A percentile compares a stretch with the other conserved stretches of the same genome.
Conservation (phyloP, 805 yeast genomes). For the Candida khao-thaluensis region DNA sequence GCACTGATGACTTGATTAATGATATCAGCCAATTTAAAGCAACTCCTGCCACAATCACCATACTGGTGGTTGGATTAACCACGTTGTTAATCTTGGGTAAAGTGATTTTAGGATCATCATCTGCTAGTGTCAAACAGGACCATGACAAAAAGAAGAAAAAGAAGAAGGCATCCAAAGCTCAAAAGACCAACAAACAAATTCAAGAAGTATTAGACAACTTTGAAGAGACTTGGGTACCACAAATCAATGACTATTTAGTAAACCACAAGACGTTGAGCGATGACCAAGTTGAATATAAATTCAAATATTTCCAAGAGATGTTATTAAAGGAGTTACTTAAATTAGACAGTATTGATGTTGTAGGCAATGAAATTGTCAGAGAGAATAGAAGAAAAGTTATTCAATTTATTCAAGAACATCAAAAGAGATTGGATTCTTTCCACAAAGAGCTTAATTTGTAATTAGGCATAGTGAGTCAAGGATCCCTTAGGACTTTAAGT, state of each 20-base stretch:
- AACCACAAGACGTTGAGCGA: conserved; percentile 23
- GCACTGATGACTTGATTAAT: conserved; percentile 23
- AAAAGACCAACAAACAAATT: conserved; percentile 38
- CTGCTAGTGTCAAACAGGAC: background rate
- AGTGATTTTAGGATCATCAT: conserved; percentile 17
- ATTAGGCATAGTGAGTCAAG: too few species aligned
- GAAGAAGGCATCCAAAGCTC: conserved; percentile 40
- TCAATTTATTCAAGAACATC: conserved; percentile 57
- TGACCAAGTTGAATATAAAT: conserved; percentile 46
- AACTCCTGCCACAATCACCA: conserved; percentile 35
- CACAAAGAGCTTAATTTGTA: conserved; percentile 29
- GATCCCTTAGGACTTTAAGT: too few species aligned
- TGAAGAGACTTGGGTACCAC: conserved; percentile 39
- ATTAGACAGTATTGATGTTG: conserved; percentile 62
- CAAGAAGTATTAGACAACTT: conserved; percentile 40
- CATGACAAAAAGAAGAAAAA: conserved; percentile 24
- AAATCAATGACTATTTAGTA: conserved; percentile 34
- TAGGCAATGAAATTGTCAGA: conserved; percentile 51
- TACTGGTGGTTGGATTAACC: conserved; percentile 24
- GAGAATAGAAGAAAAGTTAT: conserved; percentile 58
- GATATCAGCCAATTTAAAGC: conserved; percentile 30
- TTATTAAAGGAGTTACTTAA: conserved; percentile 63
- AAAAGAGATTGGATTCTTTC: conserved; percentile 53
- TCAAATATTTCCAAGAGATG: conserved; percentile 63
- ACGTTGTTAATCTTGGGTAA: conserved; percentile 25